phyloP scores from a whole-genome alignment of 768 basidiomycete genomes.

The Suillus weaverae region DNA sequence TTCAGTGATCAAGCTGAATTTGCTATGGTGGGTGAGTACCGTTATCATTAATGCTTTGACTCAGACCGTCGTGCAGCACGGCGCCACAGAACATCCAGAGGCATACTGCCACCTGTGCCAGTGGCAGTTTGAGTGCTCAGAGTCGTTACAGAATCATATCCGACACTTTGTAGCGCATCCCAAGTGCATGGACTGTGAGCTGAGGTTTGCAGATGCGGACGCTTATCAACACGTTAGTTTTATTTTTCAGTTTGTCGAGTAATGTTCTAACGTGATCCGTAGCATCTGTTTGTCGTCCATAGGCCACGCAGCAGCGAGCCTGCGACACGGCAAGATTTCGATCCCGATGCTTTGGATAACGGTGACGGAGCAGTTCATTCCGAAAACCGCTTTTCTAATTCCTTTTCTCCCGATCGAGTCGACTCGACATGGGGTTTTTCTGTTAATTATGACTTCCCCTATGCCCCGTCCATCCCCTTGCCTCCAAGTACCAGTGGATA shows the following conservation, averaged over 20 bases:
- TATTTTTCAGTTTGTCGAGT: constrained; percentile 1
- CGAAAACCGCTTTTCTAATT: constrained; percentile 4
- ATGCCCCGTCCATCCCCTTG: constrained; percentile 31
- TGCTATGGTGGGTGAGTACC: constrained; percentile 23
- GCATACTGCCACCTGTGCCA: constrained; percentile 37
- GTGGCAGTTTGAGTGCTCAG: constrained; percentile 39
- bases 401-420: constrained; percentile 14
- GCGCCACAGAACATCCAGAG: constrained; percentile 32
- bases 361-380: not conserved
- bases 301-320: constrained; percentile 14
- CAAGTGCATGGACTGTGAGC: constrained; percentile 42
- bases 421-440: constrained; percentile 27
- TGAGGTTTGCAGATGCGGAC: constrained; percentile 42
- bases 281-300: constrained; percentile 32
- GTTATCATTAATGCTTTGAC: constrained; percentile 11
- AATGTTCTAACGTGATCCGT: not conserved
- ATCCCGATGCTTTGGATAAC: constrained; percentile 3
- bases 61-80: constrained; percentile 25
- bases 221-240: constrained; percentile 37
- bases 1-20: constrained; percentile 29
- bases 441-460: constrained; percentile 17
- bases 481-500: constrained; percentile 31
- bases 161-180: constrained; percentile 44
- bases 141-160: constrained; percentile 42
- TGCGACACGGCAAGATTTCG: not conserved